Evolutionary conservation across 106 monocot species (phyloP).

Genomic region (Dioscorea alata): DNA sequence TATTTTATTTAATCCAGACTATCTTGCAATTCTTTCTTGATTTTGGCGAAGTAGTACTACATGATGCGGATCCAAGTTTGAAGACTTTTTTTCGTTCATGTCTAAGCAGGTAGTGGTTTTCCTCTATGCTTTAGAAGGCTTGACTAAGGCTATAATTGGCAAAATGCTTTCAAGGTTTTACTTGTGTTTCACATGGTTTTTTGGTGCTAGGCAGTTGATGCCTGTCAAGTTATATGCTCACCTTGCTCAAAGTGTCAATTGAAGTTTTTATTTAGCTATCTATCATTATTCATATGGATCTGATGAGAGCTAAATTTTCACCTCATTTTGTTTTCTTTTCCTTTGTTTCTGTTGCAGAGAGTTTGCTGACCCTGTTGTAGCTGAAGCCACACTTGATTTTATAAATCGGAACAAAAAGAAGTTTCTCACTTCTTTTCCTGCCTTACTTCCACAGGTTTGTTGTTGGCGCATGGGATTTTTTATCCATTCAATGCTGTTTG

Average conservation of each 20-base stretch:
- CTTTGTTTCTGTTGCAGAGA: slow-evolving; percentile 42
- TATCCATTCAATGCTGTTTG: no score
- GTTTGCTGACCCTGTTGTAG: slow-evolving; percentile 84
- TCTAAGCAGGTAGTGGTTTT: slow-evolving; percentile 69
- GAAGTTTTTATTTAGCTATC: no score
- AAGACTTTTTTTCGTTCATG: slow-evolving; percentile 81
- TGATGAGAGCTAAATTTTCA: not conserved
- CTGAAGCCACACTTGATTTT: slow-evolving; percentile 74
- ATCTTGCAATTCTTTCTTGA: slow-evolving; percentile 96
- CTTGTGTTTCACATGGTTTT: no score
- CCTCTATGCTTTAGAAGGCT: not conserved
- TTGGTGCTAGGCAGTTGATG: no score
- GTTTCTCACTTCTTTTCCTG: slow-evolving; percentile 60
- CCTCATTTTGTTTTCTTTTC: slow-evolving; percentile 10
- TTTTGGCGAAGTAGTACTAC: slow-evolving; percentile 91
- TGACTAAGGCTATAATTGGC: no score
- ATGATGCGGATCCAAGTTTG: slow-evolving; percentile 86
- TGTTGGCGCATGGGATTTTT: not conserved
- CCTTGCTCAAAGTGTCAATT: no score
- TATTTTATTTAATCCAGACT: slow-evolving; percentile 38
- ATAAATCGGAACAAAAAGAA: slow-evolving; percentile 68
- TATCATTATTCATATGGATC: no score
- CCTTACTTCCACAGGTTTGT: slow-evolving; percentile 77
- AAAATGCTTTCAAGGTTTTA: no score
- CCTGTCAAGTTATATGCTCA: no score